phyloP scores from a whole-genome alignment of 2,329 filamentous ascomycete species.

The Aureobasidium sp. region DNA sequence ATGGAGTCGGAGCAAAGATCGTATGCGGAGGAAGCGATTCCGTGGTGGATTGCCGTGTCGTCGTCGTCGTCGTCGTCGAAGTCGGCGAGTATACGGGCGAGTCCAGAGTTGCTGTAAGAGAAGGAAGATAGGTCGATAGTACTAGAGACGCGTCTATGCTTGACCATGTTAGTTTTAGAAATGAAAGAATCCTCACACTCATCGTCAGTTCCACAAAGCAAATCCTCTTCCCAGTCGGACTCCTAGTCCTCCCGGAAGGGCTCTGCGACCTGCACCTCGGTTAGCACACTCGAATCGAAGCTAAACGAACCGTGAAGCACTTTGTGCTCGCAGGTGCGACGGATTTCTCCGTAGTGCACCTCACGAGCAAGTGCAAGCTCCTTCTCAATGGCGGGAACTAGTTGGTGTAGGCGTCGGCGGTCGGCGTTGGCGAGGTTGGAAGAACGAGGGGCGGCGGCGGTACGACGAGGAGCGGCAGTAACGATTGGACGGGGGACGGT shows the following conservation, averaged over 20 bases:
- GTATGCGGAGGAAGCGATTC: background rate
- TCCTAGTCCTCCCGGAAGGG: background rate
- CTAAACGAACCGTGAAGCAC: background rate
- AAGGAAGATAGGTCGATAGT: background rate
- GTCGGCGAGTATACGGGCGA: background rate
- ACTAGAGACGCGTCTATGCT: background rate
- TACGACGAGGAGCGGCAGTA: background rate
- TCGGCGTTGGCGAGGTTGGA: background rate
- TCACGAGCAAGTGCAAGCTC: background rate
- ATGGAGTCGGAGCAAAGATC: background rate
- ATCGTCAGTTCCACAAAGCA: background rate
- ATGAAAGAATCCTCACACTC: background rate
- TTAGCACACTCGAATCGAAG: background rate
- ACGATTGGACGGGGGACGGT: background rate
- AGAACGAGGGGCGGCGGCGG: background rate
- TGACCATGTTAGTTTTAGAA: background rate
- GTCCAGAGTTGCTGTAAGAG: background rate
- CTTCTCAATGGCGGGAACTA: background rate
- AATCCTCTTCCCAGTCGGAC: background rate
- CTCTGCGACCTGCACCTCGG: background rate
- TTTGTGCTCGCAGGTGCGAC: background rate
- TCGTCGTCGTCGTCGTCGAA: background rate
- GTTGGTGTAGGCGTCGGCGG: background rate
- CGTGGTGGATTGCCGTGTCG: background rate
- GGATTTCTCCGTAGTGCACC: background rate